These are phyloP conservation scores for Xenoacremonium recifei DNA, from an alignment of 2,329 filamentous ascomycete species.

Conservation along the genomic window DNA sequence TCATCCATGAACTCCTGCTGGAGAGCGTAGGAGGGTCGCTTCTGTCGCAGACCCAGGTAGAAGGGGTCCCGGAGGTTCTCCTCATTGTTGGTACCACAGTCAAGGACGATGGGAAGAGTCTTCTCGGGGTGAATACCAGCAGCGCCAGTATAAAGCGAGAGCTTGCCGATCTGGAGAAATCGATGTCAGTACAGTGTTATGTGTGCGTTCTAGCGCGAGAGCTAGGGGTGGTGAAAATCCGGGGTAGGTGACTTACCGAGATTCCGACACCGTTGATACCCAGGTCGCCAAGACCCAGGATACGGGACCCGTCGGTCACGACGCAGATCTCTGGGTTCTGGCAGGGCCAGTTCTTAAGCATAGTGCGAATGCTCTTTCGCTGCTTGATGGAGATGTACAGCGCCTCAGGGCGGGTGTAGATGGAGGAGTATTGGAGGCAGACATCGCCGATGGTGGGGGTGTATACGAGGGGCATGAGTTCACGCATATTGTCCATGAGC, in stretches of 20 bases:
- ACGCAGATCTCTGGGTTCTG: constrained; percentile 90
- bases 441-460: constrained; percentile 93
- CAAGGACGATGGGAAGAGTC: constrained; percentile 71
- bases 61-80: constrained; percentile 66
- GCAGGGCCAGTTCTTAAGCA: constrained; percentile 92
- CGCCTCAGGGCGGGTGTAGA: constrained; percentile 93
- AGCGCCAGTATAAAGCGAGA: constrained; percentile 91
- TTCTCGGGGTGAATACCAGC: constrained; percentile 89
- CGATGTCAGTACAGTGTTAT: constrained; percentile 26
- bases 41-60: constrained; percentile 85
- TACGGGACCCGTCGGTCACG: constrained; percentile 93
- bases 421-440: constrained; percentile 91
- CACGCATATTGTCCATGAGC: constrained; percentile 72
- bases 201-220: not conserved
- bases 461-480: constrained; percentile 82
- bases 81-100: constrained; percentile 67
- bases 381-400: constrained; percentile 97
- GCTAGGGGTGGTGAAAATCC: not conserved
- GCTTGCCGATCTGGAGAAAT: constrained; percentile 71
- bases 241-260: constrained; percentile 61
- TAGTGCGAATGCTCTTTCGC: constrained; percentile 81
- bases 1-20: constrained; percentile 95
- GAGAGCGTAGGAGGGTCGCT: constrained; percentile 73
- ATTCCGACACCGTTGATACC: constrained; percentile 98
- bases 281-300: constrained; percentile 87